Evolutionary conservation across 805 yeast species (phyloP).

Genomic region (Hemisphaericaspora nanyangensis): DNA sequence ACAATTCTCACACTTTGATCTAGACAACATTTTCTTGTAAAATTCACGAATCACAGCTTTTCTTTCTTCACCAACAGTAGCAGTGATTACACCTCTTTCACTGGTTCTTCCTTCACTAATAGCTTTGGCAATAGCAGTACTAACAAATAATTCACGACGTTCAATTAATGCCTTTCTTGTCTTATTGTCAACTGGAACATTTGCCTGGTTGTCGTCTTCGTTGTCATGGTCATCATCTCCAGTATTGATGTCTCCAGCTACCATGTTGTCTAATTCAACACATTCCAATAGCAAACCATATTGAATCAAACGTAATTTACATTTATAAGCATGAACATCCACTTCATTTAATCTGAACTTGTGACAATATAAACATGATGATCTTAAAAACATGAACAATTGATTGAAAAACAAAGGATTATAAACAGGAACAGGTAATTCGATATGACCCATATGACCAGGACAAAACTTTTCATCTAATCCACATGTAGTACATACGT

Average conservation of each 20-base stretch:
- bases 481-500: conserved; percentile 93
- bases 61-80: conserved; percentile 84
- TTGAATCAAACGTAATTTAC: conserved; percentile 79
- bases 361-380: conserved; percentile 88
- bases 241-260: conserved; percentile 30
- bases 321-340: conserved; percentile 72
- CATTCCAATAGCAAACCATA: conserved; percentile 84
- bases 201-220: conserved; percentile 43
- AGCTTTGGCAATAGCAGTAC: conserved; percentile 66
- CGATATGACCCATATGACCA: conserved; percentile 98
- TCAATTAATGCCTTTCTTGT: conserved; percentile 47
- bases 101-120: conserved; percentile 71
- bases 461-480: conserved; percentile 92
- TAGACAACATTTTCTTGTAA: conserved; percentile 64
- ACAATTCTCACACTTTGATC: conserved; percentile 94
- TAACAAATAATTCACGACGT: conserved; percentile 68
- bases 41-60: conserved; percentile 69
- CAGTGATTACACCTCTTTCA: conserved; percentile 68
- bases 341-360: conserved; percentile 65
- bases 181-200: conserved; percentile 33
- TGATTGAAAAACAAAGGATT: conserved; percentile 94
- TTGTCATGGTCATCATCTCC: conserved; percentile 29
- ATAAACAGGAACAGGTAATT: conserved; percentile 91
- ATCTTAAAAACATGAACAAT: conserved; percentile 76
- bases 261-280: conserved; percentile 64